These are phyloP conservation scores for Tilletia setariae DNA, from an alignment of 1,284 basidiomycete genomes.

Conservation along the genomic window DNA sequence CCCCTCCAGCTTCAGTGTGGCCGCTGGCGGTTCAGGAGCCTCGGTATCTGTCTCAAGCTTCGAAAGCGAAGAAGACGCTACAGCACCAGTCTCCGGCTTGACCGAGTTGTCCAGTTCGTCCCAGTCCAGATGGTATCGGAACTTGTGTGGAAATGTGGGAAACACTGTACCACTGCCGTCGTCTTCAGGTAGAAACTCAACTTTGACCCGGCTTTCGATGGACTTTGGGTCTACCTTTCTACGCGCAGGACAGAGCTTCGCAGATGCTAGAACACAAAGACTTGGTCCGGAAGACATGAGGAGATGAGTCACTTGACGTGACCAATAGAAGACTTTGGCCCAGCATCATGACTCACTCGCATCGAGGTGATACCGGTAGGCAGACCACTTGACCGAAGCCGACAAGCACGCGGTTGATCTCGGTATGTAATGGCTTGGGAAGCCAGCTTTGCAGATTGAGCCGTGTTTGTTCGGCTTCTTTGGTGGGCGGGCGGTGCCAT, in stretches of 20 bases:
- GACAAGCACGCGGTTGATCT: slow-evolving; percentile 49
- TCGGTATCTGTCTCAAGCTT: not conserved
- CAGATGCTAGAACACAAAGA: slow-evolving; percentile 36
- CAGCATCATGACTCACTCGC: too few relatives aligned
- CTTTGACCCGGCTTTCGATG: slow-evolving; percentile 27
- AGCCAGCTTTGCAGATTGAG: slow-evolving; percentile 49
- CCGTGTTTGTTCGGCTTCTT: slow-evolving; percentile 76
- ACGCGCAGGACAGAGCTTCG: slow-evolving; percentile 40
- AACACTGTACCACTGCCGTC: not conserved
- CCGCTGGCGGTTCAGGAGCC: not conserved
- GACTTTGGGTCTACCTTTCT: slow-evolving; percentile 34
- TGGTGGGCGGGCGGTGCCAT: slow-evolving; percentile 75
- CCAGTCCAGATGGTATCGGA: not conserved
- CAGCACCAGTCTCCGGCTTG: not conserved
- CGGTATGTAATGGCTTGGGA: slow-evolving; percentile 36
- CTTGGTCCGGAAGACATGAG: not conserved
- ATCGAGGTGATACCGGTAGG: slow-evolving; percentile 74
- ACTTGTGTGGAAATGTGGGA: not conserved
- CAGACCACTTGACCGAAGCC: slow-evolving; percentile 72
- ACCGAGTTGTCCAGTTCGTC: not conserved
- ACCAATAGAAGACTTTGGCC: not conserved
- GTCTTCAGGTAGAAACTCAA: slow-evolving; percentile 23
- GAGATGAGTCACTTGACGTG: too few relatives aligned
- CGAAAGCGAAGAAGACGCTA: not conserved
- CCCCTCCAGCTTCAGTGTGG: slow-evolving; percentile 1